Conservation (phyloP, 2,329 filamentous ascomycete species). For the Hypoxylon rubiginosum region DNA sequence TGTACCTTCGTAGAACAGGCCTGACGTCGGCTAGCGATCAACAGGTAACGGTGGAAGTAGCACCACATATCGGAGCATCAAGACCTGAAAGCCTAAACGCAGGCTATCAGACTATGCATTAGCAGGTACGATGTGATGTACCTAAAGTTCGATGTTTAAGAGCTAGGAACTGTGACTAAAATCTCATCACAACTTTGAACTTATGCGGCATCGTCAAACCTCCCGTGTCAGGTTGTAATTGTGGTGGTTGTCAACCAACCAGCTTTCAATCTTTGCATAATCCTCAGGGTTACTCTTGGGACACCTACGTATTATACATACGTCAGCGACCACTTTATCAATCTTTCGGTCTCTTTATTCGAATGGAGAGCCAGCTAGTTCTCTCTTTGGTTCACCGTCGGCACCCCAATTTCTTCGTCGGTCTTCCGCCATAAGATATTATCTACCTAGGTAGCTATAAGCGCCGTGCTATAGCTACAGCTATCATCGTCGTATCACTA, state of each 20-base stretch:
- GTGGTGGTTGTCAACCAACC: not conserved
- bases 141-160: conserved; percentile 10
- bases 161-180: conserved; percentile 5
- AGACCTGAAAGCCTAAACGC: too few species aligned
- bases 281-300: not conserved
- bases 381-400: not conserved
- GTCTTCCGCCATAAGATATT: not conserved
- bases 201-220: not conserved
- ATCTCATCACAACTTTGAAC: conserved; percentile 1
- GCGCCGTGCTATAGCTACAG: not conserved
- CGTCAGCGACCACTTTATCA: not conserved
- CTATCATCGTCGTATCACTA: not conserved
- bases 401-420: not conserved
- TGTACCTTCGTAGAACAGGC: too few species aligned
- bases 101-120: too few species aligned
- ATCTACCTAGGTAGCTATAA: not conserved
- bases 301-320: not conserved
- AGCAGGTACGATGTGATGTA: not conserved
- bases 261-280: not conserved
- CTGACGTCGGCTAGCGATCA: conserved; percentile 39
- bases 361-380: not conserved
- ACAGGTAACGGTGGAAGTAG: conserved; percentile 34
- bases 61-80: conserved; percentile 24
- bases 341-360: not conserved
- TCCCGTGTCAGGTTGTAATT: conserved; percentile 5